Percentiles rank a stretch among this genome's conserved stretches.
Conservation (phyloP, 2,329 filamentous ascomycete genomes). For the Mycogone perniciosa region DNA sequence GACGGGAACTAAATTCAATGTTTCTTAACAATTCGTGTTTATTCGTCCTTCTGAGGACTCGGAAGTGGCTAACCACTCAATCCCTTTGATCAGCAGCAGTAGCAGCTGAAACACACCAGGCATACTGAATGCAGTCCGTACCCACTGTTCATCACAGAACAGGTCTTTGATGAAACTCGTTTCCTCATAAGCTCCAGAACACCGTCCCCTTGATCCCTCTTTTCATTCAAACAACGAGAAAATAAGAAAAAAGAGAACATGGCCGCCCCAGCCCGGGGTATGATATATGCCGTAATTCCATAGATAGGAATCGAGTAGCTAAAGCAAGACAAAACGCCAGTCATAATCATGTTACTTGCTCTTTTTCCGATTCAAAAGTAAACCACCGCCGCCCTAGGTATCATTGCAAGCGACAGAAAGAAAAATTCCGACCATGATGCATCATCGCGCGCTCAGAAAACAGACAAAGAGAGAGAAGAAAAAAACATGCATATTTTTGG, state of each 20-base stretch:
- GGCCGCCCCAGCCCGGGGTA: not conserved
- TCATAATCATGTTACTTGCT: slow-evolving; percentile 23
- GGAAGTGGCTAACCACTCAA: not conserved
- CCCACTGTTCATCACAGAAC: not conserved
- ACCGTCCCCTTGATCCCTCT: not conserved
- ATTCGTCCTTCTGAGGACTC: too few species aligned
- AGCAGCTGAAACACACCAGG: not conserved
- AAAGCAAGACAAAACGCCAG: slow-evolving; percentile 20
- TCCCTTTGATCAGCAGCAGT: not conserved
- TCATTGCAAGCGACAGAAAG: slow-evolving; percentile 21
- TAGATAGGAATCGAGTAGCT: not conserved
- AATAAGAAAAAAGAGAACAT: slow-evolving; percentile 2
- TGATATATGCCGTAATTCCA: not conserved
- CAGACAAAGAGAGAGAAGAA: not conserved
- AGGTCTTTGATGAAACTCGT: not conserved
- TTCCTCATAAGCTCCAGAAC: not conserved
- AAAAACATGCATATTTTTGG: slow-evolving; percentile 1
- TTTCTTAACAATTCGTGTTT: too few species aligned
- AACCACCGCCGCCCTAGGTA: slow-evolving; percentile 22
- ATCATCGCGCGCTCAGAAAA: not conserved
- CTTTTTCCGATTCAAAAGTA: slow-evolving; percentile 16
- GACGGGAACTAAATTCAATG: too few species aligned
- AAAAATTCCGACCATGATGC: slow-evolving; percentile 8
- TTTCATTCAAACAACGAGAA: slow-evolving; percentile 6
- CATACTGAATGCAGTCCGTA: too few species aligned